Base-by-base conservation (phyloP, 371 early-diverging fungal species). In the Mucor plumbeus region DNA sequence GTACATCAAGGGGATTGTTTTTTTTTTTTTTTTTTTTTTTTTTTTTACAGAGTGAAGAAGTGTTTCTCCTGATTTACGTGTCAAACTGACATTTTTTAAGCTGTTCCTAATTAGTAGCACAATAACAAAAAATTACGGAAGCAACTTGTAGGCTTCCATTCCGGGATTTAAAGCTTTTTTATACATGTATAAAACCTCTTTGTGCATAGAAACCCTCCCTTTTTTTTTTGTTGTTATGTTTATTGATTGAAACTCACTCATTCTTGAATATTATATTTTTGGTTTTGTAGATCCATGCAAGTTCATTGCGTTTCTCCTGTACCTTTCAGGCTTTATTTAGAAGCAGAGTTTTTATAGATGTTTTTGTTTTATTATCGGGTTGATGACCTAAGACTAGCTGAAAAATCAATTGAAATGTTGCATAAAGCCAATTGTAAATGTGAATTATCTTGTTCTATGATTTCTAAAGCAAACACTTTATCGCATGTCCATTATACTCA, bases 61-160 rank as follows among this genome's bases (percentile, higher is more conserved):
- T 26, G 38, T 48, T 50, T 50, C 61, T 48, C 61, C 61, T 61
- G 50, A 61, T 62, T 50, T 38, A 44, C 54, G 63, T 63, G 63
- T 63, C 63, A 63, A 63, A 63, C 8, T 53, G 54, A 38, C 40
- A 63, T 26, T 35, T 35, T 61, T 34, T 17, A 19, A 41, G 5
- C 43, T 41, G 15, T 9, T 41, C 9, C 43, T 41, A 5, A 15
- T 10, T 10, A 14, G 43, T 41, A 41, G 43, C 43, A 41, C 43
- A 38, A 38, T 38, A 38, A 38, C 38, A 38, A 26, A 26, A 26
- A 38, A 38, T 38, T 5, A 41, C 43, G 43, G 43, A 41, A 41
- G 43, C 43, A 41, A 41, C 5, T 5, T 10, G 11, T 41, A 41
- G 11, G 43, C 11, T 14, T 41, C 43, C 43, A 41, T 41, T 41